A percentile compares a stretch with the other conserved stretches of the same genome.
phyloP scores from a whole-genome alignment of 495 filamentous ascomycete species.

The Penicillium robsamsonii region DNA sequence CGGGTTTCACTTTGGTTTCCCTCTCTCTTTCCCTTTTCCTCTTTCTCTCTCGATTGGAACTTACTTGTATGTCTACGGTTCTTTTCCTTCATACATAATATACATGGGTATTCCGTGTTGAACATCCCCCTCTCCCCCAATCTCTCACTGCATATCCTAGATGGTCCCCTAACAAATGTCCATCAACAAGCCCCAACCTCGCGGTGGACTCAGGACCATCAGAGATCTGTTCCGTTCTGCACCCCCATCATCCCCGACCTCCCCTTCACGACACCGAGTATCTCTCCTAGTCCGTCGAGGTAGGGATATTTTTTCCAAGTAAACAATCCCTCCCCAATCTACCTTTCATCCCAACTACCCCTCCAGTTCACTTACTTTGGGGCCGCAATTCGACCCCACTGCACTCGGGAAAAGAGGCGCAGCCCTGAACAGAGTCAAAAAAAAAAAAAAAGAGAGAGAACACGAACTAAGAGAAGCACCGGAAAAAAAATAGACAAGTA shows the following conservation, averaged over 20 bases:
- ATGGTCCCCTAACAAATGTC: slow-evolving; percentile 43
- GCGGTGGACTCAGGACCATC: slow-evolving; percentile 38
- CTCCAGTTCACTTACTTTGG: not conserved
- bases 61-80: slow-evolving; percentile 34
- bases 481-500: slow-evolving; percentile 10
- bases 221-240: slow-evolving; percentile 39
- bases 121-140: slow-evolving; percentile 2
- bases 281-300: slow-evolving; percentile 43
- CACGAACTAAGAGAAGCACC: slow-evolving; percentile 4
- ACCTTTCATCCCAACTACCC: slow-evolving; percentile 9
- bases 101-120: slow-evolving; percentile 21
- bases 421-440: not conserved
- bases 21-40: slow-evolving; percentile 10
- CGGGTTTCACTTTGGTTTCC: slow-evolving; percentile 8
- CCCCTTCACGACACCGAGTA: slow-evolving; percentile 34
- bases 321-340: slow-evolving; percentile 24
- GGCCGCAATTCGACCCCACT: slow-evolving; percentile 13
- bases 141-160: slow-evolving; percentile 12
- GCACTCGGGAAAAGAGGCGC: slow-evolving; percentile 6
- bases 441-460: not conserved
- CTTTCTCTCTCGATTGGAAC: slow-evolving; percentile 4
- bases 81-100: slow-evolving; percentile 18
- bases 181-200: slow-evolving; percentile 38
- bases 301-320: slow-evolving; percentile 43
- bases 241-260: slow-evolving; percentile 29